Evolutionary conservation across 1,139 yeast species (phyloP).

Genomic region (Taiozyma onychis): DNA sequence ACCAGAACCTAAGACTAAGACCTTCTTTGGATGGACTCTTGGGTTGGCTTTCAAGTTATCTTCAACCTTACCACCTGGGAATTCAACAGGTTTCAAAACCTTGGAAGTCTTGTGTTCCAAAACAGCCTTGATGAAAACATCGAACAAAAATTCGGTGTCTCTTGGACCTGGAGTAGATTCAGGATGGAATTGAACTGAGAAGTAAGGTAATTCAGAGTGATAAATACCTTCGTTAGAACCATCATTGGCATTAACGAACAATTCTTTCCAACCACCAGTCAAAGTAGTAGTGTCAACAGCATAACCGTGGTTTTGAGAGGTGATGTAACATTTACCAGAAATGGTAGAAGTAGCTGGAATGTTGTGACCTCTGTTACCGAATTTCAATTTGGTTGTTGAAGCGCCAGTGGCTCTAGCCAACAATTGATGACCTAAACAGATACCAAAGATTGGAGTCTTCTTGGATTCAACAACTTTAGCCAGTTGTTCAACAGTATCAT

Average conservation of each 20-base stretch:
- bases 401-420: conserved; percentile 97
- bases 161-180: conserved; percentile 99
- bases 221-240: conserved; percentile 98
- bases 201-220: conserved; percentile 79
- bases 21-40: conserved; percentile 83
- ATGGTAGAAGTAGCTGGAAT: conserved; percentile 94
- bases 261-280: conserved; percentile 81
- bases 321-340: conserved; percentile 95
- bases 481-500: conserved; percentile 56
- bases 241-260: conserved; percentile 94
- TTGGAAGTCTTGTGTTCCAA: conserved; percentile 54
- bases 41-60: conserved; percentile 75
- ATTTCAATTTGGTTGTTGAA: conserved; percentile 82
- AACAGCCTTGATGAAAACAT: conserved; percentile 83
- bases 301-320: conserved; percentile 98
- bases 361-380: conserved; percentile 99
- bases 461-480: conserved; percentile 53
- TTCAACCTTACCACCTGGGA: conserved; percentile 83
- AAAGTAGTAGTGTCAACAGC: conserved; percentile 87
- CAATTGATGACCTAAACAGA: conserved; percentile 98
- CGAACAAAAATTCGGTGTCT: conserved; percentile 96
- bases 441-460: conserved; percentile 85
- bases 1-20: conserved; percentile 95
- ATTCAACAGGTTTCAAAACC: conserved; percentile 62
- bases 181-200: conserved; percentile 99